Percentiles rank a stretch among this genome's conserved stretches.
Conservation (phyloP, 805 yeast species). For the Candida takata region DNA sequence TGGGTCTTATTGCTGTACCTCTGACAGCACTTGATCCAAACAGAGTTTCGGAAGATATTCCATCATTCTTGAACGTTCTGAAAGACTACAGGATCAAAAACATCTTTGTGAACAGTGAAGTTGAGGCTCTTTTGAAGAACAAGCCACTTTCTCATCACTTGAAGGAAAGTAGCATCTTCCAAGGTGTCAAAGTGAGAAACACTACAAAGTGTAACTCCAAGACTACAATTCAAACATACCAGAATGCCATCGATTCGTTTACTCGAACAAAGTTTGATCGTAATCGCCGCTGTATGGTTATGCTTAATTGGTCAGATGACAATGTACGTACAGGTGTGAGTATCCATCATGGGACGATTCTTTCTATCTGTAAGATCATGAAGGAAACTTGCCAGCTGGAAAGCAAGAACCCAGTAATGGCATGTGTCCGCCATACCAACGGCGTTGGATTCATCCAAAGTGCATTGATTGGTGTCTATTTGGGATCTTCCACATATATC, state of each 20-base stretch:
- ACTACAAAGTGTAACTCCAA: constrained; percentile 49
- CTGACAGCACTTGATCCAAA: constrained; percentile 62
- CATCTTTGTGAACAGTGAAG: constrained; percentile 71
- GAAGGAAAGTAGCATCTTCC: constrained; percentile 34
- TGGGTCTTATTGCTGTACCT: constrained; percentile 77
- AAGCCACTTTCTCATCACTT: constrained; percentile 57
- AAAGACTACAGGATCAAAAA: constrained; percentile 65
- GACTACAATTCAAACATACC: constrained; percentile 15
- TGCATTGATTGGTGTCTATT: constrained; percentile 73
- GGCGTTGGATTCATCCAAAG: constrained; percentile 89
- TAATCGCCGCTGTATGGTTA: constrained; percentile 46
- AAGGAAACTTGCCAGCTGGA: constrained; percentile 88
- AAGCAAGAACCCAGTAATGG: constrained; percentile 65
- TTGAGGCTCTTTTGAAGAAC: constrained; percentile 59
- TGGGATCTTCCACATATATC: constrained; percentile 81
- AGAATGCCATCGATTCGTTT: constrained; percentile 17
- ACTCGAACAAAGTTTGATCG: constrained; percentile 5
- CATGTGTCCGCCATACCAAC: constrained; percentile 75
- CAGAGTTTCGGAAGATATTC: constrained; percentile 66
- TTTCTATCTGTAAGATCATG: constrained; percentile 78
- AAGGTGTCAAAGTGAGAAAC: constrained; percentile 52
- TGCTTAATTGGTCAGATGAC: constrained; percentile 70
- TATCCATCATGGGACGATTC: constrained; percentile 49
- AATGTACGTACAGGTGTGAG: constrained; percentile 52
- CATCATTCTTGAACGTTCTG: constrained; percentile 57